These are phyloP conservation scores for Thermochaetoides dissita DNA, from an alignment of 2,329 filamentous ascomycete genomes.

Conservation along the genomic window DNA sequence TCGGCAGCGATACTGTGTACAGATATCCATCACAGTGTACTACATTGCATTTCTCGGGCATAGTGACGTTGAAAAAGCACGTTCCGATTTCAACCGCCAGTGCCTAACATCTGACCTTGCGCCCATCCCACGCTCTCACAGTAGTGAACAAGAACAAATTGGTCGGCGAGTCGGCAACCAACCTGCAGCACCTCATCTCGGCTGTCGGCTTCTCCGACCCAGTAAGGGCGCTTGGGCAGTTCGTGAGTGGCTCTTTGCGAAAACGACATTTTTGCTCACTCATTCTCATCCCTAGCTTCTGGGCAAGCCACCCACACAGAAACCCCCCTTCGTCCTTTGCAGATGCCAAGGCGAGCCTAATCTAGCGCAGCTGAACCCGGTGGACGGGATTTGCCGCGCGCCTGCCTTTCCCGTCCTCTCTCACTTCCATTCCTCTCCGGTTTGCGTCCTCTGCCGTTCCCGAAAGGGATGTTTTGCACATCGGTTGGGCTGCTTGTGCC, in stretches of 20 bases:
- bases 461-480: too few relatives aligned
- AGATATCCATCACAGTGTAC: neutral
- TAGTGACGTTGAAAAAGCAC: too few relatives aligned
- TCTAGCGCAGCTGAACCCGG: neutral
- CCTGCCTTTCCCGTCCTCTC: neutral
- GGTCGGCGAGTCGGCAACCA: constrained; percentile 10
- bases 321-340: neutral
- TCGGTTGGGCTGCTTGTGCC: too few relatives aligned
- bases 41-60: too few relatives aligned
- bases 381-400: constrained; percentile 3
- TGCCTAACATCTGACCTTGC: too few relatives aligned
- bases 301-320: neutral
- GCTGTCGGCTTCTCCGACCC: constrained; percentile 5
- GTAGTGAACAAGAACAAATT: neutral
- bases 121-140: too few relatives aligned
- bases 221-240: neutral
- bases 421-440: neutral
- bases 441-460: neutral
- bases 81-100: too few relatives aligned
- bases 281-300: neutral
- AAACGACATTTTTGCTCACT: neutral
- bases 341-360: neutral
- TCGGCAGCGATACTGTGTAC: too few relatives aligned
- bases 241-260: neutral
- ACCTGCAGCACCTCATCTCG: constrained; percentile 7